Percentiles rank a stretch among this genome's conserved stretches.
phyloP scores from a whole-genome alignment of 768 basidiomycete species.

The Guyanaporus albipodus region DNA sequence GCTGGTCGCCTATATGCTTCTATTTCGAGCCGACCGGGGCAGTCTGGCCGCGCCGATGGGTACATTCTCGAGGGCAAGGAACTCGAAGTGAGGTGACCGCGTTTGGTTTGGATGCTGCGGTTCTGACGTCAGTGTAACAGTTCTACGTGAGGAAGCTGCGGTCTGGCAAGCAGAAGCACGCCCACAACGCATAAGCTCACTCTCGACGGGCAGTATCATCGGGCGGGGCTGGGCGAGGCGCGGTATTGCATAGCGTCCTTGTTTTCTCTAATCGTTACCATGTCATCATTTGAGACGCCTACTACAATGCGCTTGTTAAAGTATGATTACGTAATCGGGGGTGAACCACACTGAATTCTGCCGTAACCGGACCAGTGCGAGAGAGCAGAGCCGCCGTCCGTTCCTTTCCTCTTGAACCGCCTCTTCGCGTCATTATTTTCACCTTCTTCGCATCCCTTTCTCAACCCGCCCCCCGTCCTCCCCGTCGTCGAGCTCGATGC shows the following conservation, averaged over 20 bases:
- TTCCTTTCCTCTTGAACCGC: conserved; percentile 27
- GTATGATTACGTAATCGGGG: conserved; percentile 22
- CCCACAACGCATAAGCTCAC: conserved; percentile 40
- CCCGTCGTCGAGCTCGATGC: conserved; percentile 30
- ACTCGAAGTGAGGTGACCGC: conserved; percentile 66
- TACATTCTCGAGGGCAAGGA: conserved; percentile 99
- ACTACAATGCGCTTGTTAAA: conserved; percentile 1
- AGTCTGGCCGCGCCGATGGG: conserved; percentile 94
- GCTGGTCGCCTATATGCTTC: conserved; percentile 94
- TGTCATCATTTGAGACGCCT: too few species aligned
- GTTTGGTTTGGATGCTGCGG: not conserved
- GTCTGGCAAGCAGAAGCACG: conserved; percentile 94
- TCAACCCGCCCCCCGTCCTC: conserved; percentile 23
- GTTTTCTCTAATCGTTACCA: too few species aligned
- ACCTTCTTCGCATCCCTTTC: conserved; percentile 7
- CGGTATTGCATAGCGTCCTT: too few species aligned
- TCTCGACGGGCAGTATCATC: too few species aligned
- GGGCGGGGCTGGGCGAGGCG: too few species aligned
- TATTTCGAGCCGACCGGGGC: conserved; percentile 94
- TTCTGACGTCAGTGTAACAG: conserved; percentile 40
- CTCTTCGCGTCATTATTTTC: conserved; percentile 33
- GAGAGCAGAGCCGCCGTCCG: conserved; percentile 5
- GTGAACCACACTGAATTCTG: conserved; percentile 11
- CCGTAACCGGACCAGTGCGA: conserved; percentile 32
- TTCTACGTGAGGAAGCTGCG: conserved; percentile 95